phyloP scores from a whole-genome alignment of 192 early-diverging fungal genomes.

The Mortierella claussenii region DNA sequence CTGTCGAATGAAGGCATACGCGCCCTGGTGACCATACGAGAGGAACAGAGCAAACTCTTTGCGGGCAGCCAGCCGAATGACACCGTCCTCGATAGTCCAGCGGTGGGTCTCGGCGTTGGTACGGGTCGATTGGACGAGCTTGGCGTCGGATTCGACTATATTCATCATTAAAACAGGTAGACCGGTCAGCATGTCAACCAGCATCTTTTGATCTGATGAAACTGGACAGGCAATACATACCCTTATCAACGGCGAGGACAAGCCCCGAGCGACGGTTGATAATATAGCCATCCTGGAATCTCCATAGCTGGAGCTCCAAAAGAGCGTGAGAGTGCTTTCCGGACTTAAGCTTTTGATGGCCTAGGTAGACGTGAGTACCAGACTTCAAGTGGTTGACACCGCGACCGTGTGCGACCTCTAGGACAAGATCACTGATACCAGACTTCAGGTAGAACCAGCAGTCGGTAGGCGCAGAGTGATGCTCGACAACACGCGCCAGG shows the following conservation, averaged over 20 bases:
- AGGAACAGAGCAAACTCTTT: conserved; percentile 40
- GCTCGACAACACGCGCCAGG: conserved; percentile 32
- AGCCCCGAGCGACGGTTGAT: conserved; percentile 50
- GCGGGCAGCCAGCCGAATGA: conserved; percentile 35
- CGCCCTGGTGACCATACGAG: conserved; percentile 40
- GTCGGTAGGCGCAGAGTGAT: conserved; percentile 11
- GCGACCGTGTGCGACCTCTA: conserved; percentile 31
- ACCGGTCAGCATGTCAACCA: too few species aligned
- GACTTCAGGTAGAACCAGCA: conserved; percentile 54
- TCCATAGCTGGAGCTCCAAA: conserved; percentile 52
- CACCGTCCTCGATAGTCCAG: conserved; percentile 34
- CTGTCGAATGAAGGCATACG: conserved; percentile 38
- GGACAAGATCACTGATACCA: conserved; percentile 39
- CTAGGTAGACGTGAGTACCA: conserved; percentile 24
- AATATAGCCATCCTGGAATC: conserved; percentile 39
- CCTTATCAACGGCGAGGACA: conserved; percentile 26
- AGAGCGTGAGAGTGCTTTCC: conserved; percentile 50
- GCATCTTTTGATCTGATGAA: neutral
- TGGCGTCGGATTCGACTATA: conserved; percentile 32
- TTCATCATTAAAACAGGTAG: neutral
- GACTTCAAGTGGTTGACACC: conserved; percentile 35
- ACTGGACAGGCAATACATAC: conserved; percentile 24
- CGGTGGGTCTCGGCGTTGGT: conserved; percentile 30
- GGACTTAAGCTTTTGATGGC: conserved; percentile 46
- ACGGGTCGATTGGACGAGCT: conserved; percentile 23